Conservation (phyloP, 768 basidiomycete species). For the Hericium erinaceus region DNA sequence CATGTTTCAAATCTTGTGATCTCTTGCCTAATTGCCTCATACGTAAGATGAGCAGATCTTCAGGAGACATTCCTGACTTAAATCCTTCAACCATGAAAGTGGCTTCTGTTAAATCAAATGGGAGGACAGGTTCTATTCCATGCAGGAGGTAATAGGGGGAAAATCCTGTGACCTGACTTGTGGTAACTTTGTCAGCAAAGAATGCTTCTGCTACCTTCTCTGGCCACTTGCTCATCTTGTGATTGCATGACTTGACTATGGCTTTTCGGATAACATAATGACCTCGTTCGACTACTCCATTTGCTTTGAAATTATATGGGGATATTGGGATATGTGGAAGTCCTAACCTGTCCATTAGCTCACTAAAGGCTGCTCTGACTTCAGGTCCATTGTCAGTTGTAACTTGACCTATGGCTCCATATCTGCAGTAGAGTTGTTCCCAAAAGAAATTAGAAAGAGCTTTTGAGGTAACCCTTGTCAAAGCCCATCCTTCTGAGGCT, state of each 20-base stretch:
- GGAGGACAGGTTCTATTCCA: not conserved
- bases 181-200: not conserved
- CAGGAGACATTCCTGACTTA: not conserved
- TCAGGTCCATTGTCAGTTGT: not conserved
- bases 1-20: not conserved
- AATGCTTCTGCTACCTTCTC: not conserved
- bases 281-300: not conserved
- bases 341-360: not conserved
- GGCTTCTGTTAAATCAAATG: not conserved
- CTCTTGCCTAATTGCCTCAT: not conserved
- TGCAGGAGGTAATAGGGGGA: not conserved
- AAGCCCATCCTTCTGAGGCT: not conserved
- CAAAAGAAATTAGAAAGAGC: not conserved
- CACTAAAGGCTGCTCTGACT: not conserved
- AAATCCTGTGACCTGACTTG: not conserved
- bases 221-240: not conserved
- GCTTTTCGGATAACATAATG: not conserved
- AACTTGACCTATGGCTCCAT: not conserved
- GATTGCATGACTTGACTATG: not conserved
- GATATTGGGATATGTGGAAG: not conserved
- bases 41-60: not conserved
- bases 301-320: not conserved
- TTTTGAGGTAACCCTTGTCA: not conserved
- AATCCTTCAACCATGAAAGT: not conserved
- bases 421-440: not conserved